Base-by-base conservation (phyloP, 1,284 basidiomycete genomes). In the Irpex sp. region DNA sequence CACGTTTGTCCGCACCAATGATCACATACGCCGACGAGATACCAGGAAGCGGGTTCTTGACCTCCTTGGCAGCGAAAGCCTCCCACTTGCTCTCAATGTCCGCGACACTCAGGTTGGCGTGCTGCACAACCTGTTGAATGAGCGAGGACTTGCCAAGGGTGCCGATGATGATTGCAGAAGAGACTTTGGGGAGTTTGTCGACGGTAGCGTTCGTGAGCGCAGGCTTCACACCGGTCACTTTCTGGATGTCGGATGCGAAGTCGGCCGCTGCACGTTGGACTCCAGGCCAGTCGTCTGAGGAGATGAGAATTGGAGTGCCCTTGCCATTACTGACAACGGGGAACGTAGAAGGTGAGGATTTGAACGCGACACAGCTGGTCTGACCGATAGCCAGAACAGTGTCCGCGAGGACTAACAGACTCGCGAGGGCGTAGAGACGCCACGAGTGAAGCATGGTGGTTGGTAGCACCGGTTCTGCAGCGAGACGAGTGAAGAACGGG, bases 51-150 rank as follows among this genome's bases (percentile, higher is more conserved):
- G 86, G 86, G 65, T 86, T 81, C 47, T 77, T 70, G 3, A 89
- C 84, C 61, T 83, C 80, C 59, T 74, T 74, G 5, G 83, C 75
- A 66, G 84, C 71, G 74, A 84, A 90, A 0, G 83, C 73, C 70
- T 90, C 88, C 88, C 88, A 90, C 64, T 85, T 77, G 2, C 87
- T 87, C 62, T 83, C 70, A 58, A 90, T 78, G 0, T 75, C 75
- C 3, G 84, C 85, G 0, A 86, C 82, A 67, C 87, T 82, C 61
- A 88, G 70, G 9, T 79, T 76, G 2, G 85, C 81, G 56, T 76
- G 69, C 59, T 85, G 83, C 34, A 88, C 78, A n/a, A 87, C 72
- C 62, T 78, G 76, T 59, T 82, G 76, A 58, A 88, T 85, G 21
- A 89, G 76, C 1, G 83, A 80, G 0, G 87, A 87, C 61, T 83